Evolutionary conservation across 192 early-diverging fungal species (phyloP).

Genomic region (Coemansia sp.): DNA sequence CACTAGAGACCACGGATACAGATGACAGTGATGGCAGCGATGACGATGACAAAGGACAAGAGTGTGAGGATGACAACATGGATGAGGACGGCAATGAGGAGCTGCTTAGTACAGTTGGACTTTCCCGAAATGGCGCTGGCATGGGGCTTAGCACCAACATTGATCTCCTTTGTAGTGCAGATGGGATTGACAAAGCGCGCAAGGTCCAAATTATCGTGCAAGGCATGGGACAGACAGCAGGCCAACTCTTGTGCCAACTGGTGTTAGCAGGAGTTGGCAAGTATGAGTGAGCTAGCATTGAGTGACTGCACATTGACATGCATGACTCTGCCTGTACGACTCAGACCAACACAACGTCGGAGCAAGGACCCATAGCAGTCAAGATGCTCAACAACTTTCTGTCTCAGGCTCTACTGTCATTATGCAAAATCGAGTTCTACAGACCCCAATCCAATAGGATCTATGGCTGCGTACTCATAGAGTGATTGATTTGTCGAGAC

Average conservation of each 20-base stretch:
- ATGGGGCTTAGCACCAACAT: not conserved
- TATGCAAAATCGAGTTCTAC: too few relatives aligned
- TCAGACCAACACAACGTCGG: not conserved
- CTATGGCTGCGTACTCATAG: too few relatives aligned
- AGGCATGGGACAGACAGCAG: not conserved
- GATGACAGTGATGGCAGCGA: too few relatives aligned
- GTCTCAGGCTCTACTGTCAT: not conserved
- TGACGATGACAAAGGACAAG: too few relatives aligned
- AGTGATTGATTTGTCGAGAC: too few relatives aligned
- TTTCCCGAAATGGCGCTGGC: too few relatives aligned
- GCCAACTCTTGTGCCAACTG: not conserved
- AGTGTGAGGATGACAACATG: too few relatives aligned
- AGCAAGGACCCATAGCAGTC: not conserved
- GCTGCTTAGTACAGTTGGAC: too few relatives aligned
- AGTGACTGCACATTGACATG: not conserved
- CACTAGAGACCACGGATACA: too few relatives aligned
- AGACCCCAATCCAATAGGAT: too few relatives aligned
- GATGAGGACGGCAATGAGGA: too few relatives aligned
- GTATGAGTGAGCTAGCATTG: not conserved
- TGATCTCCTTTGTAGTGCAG: not conserved
- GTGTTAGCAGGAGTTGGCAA: not conserved
- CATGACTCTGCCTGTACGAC: not conserved
- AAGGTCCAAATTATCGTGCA: not conserved
- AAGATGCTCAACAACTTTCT: slow-evolving; percentile 1
- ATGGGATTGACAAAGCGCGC: not conserved